Evolutionary conservation across 306 rosid genomes (phyloP), one percentile per base, ranked within the genome.

Genomic region (Cicer arietinum): DNA sequence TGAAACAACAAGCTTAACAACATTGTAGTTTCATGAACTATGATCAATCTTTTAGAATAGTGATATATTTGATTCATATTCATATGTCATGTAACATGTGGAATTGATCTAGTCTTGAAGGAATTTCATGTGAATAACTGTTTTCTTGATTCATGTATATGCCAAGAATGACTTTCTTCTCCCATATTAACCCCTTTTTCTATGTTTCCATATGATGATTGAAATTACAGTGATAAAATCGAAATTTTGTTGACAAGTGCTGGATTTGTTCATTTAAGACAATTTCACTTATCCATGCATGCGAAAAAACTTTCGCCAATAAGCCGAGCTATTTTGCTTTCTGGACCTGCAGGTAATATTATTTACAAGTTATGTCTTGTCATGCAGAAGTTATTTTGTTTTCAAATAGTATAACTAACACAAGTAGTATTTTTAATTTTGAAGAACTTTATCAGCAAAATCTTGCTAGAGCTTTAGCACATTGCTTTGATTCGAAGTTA

Each of bases 401-500:
- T 79, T 39, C 30, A 58, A 42, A 47, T 70, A 14, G 10, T 69
- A 51, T 70, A 42, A 56, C 83, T 84, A 40, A 80, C 35, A 17
- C 66, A 40, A 35, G 60, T 52, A 43, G 13, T 66, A 4, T 52
- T 45, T 61, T 69, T 16, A 37, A 48, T 64, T 75, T 76, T 83
- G 74, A 84, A 94, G 97, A 91, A 77, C 84, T 69, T 71, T 90
- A 87, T 88, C 90, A 86, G 65, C 96, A 91, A 85, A 79, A 6
- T 85, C 97, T 94, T 46, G 91, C 96, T 65, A 86, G 51, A 83
- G 96, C 96, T 68, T 88, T 94, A 63, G 96, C 97, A 37, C 87
- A 82, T 79, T 7, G 16, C 81, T 94, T 90, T 69, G 81, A 86
- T 70, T 85, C 98, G 0, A 91, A 91, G 89, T 74, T 94, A 82